phyloP scores from a whole-genome alignment of 73 alveolate genomes.

The Paramecium sexaurelia region DNA sequence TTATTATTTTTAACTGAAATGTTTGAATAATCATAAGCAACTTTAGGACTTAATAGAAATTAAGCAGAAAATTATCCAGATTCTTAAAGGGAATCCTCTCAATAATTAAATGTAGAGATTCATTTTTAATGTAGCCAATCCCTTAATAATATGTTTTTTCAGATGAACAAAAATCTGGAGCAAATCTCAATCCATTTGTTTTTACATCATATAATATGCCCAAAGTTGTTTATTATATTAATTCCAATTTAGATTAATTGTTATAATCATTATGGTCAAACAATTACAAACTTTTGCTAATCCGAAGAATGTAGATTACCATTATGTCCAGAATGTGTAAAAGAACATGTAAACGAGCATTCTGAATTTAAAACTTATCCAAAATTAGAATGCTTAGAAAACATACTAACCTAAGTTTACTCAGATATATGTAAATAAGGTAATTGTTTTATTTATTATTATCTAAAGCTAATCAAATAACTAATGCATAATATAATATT shows the following conservation, averaged over 20 bases:
- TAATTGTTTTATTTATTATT: not conserved
- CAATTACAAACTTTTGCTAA: conserved; percentile 20
- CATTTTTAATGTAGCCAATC: not conserved
- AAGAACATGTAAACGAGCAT: conserved; percentile 34
- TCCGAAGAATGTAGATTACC: not conserved
- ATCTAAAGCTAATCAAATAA: not conserved
- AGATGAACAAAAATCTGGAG: not conserved
- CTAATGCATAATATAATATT: not conserved
- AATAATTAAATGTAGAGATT: not conserved
- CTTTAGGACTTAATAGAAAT: not conserved
- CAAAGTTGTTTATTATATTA: not conserved
- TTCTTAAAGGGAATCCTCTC: not conserved
- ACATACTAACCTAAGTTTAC: not conserved
- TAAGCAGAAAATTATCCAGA: not conserved
- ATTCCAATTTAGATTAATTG: not conserved
- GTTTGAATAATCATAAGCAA: not conserved
- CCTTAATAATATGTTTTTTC: not conserved
- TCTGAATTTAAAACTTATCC: conserved; percentile 33
- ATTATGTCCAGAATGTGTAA: conserved; percentile 51
- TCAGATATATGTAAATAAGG: not conserved
- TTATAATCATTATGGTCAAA: conserved; percentile 29
- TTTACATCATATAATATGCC: conserved; percentile 39
- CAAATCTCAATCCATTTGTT: not conserved
- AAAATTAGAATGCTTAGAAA: conserved; percentile 15
- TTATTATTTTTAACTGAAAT: not conserved